Conservation (phyloP, 2,329 filamentous ascomycete genomes). For the Lasiodiplodia hormozganensis region DNA sequence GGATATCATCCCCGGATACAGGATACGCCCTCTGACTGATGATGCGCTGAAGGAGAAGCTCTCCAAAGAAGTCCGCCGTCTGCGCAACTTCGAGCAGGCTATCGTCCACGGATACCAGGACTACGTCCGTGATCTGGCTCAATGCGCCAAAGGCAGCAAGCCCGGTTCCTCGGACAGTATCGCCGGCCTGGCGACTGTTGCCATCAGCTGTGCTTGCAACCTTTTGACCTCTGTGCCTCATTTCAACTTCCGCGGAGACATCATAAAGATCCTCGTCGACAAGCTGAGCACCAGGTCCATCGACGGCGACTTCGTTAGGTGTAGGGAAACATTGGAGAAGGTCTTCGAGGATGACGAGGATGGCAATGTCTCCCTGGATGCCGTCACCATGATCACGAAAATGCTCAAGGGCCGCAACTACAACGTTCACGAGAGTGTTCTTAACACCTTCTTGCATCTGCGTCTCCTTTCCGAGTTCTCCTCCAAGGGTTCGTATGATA, state of each 20-base stretch:
- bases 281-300: slow-evolving; percentile 77
- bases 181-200: slow-evolving; percentile 69
- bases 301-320: slow-evolving; percentile 79
- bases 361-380: slow-evolving; percentile 85
- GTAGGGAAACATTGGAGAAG: slow-evolving; percentile 77
- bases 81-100: slow-evolving; percentile 86
- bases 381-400: slow-evolving; percentile 82
- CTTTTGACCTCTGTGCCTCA: slow-evolving; percentile 85
- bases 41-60: slow-evolving; percentile 79
- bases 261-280: slow-evolving; percentile 84
- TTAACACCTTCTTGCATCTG: slow-evolving; percentile 91
- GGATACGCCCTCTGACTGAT: slow-evolving; percentile 83
- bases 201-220: slow-evolving; percentile 84
- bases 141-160: slow-evolving; percentile 67
- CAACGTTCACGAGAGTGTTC: slow-evolving; percentile 79
- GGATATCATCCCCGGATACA: slow-evolving; percentile 94
- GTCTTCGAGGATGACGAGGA: slow-evolving; percentile 90
- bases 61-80: slow-evolving; percentile 86
- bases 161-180: slow-evolving; percentile 46
- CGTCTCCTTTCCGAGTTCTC: slow-evolving; percentile 88
- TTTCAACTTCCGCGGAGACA: slow-evolving; percentile 92
- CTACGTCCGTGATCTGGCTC: slow-evolving; percentile 79
- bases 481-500: slow-evolving; percentile 79
- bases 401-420: slow-evolving; percentile 94
- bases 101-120: slow-evolving; percentile 83